A percentile compares a stretch with the other conserved stretches of the same genome.
phyloP scores from a whole-genome alignment of 345 rosid species.

The Populus euphratica region DNA sequence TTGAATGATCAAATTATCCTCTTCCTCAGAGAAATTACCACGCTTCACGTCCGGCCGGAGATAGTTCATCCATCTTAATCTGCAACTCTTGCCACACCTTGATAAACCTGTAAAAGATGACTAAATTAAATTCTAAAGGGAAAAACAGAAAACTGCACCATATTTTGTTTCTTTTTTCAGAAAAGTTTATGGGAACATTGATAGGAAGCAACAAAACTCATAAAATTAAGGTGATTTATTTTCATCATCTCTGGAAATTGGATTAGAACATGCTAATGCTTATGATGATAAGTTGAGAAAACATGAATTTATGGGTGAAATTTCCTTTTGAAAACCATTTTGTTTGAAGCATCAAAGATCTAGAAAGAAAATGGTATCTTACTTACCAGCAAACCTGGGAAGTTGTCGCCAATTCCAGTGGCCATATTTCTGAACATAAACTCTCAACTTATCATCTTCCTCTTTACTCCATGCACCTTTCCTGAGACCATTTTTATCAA shows the following conservation, averaged over 20 bases:
- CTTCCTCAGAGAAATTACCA: slow-evolving; percentile 36
- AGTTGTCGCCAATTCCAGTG: slow-evolving; percentile 39
- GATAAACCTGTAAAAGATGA: slow-evolving; percentile 25
- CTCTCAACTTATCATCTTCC: slow-evolving; percentile 35
- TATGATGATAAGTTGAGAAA: background rate
- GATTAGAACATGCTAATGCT: background rate
- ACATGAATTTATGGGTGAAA: background rate
- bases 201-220: background rate
- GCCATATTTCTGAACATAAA: slow-evolving; percentile 27
- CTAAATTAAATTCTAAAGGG: background rate
- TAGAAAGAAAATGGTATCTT: background rate
- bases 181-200: no score
- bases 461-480: slow-evolving; percentile 44
- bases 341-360: no score
- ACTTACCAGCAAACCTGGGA: slow-evolving; percentile 36
- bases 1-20: slow-evolving; percentile 31
- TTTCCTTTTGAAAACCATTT: background rate
- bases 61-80: slow-evolving; percentile 45
- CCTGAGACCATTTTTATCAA: slow-evolving; percentile 37
- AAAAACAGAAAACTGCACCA: background rate
- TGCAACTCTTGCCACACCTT: slow-evolving; percentile 46
- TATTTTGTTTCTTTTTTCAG: background rate
- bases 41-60: slow-evolving; percentile 35
- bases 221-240: background rate
- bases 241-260: background rate